Conservation (phyloP, 768 basidiomycete genomes). For the Russula earlei region DNA sequence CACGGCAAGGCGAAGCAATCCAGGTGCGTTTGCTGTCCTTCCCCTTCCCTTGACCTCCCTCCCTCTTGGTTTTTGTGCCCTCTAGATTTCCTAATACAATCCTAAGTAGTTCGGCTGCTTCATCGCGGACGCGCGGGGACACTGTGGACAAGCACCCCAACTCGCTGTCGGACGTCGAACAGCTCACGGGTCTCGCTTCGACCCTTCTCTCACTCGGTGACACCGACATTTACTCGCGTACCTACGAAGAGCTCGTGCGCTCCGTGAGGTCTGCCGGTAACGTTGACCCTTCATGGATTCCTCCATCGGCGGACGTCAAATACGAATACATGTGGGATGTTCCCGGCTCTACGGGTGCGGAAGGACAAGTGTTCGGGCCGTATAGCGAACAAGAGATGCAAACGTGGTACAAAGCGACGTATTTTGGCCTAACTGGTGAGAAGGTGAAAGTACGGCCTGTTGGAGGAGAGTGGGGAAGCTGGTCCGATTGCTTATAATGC, state of each 20-base stretch:
- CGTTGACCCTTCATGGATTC: slow-evolving; percentile 61
- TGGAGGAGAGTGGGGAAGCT: slow-evolving; percentile 65
- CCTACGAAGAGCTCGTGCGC: slow-evolving; percentile 78
- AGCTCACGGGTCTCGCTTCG: slow-evolving; percentile 80
- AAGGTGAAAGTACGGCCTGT: slow-evolving; percentile 63
- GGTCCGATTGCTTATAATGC: slow-evolving; percentile 45
- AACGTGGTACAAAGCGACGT: slow-evolving; percentile 69
- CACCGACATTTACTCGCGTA: slow-evolving; percentile 75
- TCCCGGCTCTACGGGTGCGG: slow-evolving; percentile 35
- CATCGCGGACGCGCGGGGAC: slow-evolving; percentile 6
- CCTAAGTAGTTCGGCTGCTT: slow-evolving; percentile 3
- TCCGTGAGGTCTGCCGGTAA: slow-evolving; percentile 60
- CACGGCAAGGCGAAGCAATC: slow-evolving; percentile 28
- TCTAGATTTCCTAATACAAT: background rate
- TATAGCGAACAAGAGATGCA: slow-evolving; percentile 73
- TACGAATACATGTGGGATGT: slow-evolving; percentile 80
- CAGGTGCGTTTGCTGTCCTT: slow-evolving; percentile 15
- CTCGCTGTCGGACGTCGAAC: slow-evolving; percentile 52
- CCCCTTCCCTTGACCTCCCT: too few relatives aligned
- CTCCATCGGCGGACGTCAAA: slow-evolving; percentile 64
- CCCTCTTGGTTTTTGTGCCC: background rate
- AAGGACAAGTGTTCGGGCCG: slow-evolving; percentile 61
- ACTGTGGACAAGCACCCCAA: slow-evolving; percentile 15
- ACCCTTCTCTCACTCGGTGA: slow-evolving; percentile 81
- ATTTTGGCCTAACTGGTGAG: slow-evolving; percentile 71